phyloP scores from a whole-genome alignment of 441 rosid genomes.

The Erysimum cheiri region DNA sequence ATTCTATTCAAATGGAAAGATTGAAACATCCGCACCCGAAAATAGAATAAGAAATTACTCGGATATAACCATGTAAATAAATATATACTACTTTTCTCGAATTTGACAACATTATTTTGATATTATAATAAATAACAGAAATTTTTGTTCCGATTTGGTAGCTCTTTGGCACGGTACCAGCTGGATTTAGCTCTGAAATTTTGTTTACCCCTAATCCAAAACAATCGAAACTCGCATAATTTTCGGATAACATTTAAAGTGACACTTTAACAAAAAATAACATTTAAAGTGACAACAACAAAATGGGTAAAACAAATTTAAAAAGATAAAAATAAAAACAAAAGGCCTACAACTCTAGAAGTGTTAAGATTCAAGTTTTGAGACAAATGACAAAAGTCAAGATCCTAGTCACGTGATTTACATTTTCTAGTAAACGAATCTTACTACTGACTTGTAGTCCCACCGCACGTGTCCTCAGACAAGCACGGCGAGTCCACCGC shows the following conservation, averaged over 20 bases:
- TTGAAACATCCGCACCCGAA: too few relatives aligned
- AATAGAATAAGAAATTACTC: too few relatives aligned
- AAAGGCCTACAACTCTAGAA: slow-evolving; percentile 22
- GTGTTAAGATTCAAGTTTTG: neutral
- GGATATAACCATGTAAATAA: too few relatives aligned
- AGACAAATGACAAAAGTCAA: slow-evolving; percentile 7
- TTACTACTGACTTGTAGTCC: slow-evolving; percentile 56
- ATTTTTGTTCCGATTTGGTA: too few relatives aligned
- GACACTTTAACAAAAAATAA: too few relatives aligned
- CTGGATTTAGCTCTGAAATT: neutral
- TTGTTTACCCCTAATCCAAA: neutral
- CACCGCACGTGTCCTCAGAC: slow-evolving; percentile 80
- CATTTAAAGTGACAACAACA: too few relatives aligned
- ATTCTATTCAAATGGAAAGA: too few relatives aligned
- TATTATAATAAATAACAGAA: too few relatives aligned
- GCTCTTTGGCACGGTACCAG: neutral
- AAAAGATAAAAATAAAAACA: neutral
- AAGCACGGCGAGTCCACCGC: slow-evolving; percentile 78
- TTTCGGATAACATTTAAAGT: too few relatives aligned
- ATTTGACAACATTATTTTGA: too few relatives aligned
- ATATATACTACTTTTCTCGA: too few relatives aligned
- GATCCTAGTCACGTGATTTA: slow-evolving; percentile 33
- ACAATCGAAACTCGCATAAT: slow-evolving; percentile 2
- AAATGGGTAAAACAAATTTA: neutral
- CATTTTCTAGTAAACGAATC: neutral